Percentiles rank a stretch among this genome's conserved stretches.
Conservation (phyloP, 2,329 filamentous ascomycete genomes). For the Leptosphaerulina australis region DNA sequence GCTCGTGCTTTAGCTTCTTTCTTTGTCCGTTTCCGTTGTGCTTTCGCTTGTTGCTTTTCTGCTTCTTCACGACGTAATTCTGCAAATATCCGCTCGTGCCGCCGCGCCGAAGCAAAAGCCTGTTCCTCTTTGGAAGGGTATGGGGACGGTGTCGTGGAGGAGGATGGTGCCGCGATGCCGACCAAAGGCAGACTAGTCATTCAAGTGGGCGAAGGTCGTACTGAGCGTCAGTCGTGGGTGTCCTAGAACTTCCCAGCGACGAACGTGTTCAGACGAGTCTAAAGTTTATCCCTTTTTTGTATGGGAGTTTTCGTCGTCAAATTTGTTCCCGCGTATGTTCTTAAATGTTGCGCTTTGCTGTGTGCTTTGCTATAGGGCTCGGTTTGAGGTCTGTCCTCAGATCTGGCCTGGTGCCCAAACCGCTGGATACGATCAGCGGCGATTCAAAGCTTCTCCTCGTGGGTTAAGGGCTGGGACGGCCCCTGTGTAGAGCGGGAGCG, state of each 20-base stretch:
- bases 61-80: slow-evolving; percentile 6
- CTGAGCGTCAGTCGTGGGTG: no score
- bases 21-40: slow-evolving; percentile 1
- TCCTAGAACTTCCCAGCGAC: neutral
- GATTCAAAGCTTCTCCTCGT: slow-evolving; percentile 4
- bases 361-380: neutral
- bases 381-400: neutral
- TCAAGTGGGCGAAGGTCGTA: no score
- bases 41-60: neutral
- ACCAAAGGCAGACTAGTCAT: slow-evolving; percentile 11
- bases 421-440: slow-evolving; percentile 9
- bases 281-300: neutral
- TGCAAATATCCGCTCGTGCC: slow-evolving; percentile 6
- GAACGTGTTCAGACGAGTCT: neutral
- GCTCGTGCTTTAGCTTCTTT: neutral
- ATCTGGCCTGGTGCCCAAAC: neutral
- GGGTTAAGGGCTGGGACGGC: neutral
- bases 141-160: no score
- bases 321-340: neutral
- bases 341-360: no score
- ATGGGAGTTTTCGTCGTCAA: neutral
- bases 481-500: neutral
- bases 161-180: slow-evolving; percentile 1
- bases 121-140: slow-evolving; percentile 13
- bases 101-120: neutral